A percentile compares a stretch with the other conserved stretches of the same genome.
These are phyloP conservation scores for Backusella tarrabulga DNA, from an alignment of 192 early-diverging fungal genomes.

Conservation along the genomic window DNA sequence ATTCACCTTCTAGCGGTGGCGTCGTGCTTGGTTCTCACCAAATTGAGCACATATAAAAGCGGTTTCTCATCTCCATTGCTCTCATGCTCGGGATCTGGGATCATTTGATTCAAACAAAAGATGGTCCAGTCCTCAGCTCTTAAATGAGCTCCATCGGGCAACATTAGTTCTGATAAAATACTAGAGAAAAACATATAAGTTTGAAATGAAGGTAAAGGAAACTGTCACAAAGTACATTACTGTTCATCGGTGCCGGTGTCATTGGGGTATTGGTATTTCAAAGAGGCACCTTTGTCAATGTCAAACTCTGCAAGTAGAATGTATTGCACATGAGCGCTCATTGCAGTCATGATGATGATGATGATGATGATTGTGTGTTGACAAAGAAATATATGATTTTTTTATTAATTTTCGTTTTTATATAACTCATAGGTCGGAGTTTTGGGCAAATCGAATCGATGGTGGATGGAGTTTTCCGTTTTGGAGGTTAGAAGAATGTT, in stretches of 20 bases:
- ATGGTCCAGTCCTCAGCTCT: constrained; percentile 94
- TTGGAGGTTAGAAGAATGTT: too few relatives aligned
- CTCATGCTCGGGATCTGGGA: constrained; percentile 46
- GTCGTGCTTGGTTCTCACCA: constrained; percentile 89
- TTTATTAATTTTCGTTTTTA: not conserved
- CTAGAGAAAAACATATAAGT: constrained; percentile 34
- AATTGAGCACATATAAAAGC: constrained; percentile 83
- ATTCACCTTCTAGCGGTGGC: constrained; percentile 62
- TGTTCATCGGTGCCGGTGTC: constrained; percentile 82
- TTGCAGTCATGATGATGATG: not conserved
- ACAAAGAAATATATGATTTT: not conserved
- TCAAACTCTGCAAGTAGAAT: constrained; percentile 96
- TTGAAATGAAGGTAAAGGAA: not conserved
- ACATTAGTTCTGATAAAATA: constrained; percentile 87
- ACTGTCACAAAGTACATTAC: constrained; percentile 35
- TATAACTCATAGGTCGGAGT: too few relatives aligned
- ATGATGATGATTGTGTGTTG: not conserved
- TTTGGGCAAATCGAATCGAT: too few relatives aligned
- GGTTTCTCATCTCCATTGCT: constrained; percentile 51
- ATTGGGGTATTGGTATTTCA: constrained; percentile 85
- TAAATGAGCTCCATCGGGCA: constrained; percentile 93
- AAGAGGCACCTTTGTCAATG: constrained; percentile 88
- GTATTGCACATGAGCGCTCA: constrained; percentile 62
- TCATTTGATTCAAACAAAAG: constrained; percentile 83
- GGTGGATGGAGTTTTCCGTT: too few relatives aligned